Evolutionary conservation across 768 basidiomycete species (phyloP), one percentile per base, ranked within the genome.

Genomic region (Xerocomus spinulosus): DNA sequence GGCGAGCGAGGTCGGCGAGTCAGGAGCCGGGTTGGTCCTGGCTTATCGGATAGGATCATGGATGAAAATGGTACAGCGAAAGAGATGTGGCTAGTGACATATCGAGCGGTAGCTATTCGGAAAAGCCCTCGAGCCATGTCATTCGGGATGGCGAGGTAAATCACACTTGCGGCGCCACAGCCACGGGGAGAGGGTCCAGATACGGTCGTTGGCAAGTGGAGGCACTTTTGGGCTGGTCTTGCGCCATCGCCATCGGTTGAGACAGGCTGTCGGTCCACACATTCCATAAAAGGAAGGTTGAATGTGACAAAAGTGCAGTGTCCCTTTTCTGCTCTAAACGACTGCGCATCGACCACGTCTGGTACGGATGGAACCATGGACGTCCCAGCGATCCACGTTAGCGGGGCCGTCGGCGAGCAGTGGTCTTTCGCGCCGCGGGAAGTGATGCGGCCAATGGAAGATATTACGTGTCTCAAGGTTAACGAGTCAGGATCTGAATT

Each of bases 321-420:
- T 53, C 21, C 37, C 6, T 23, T 37, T 23, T 7, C 36, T 37
- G 2, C 18, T 17, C 34, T 20, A 20, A 17, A 18, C 6, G 34
- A n/a, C n/a, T 23, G 15, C 24, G n/a, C 15, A 39, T 24, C 38
- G 26, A 39, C 37, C 30, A 32, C 30, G 7, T 8, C 30, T 38
- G 38, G 15, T n/a, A 20, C 56, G 59, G 61, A 49, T 48, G 51
- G 52, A 55, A 37, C 51, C 38, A 25, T 21, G 38, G 38, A 36
- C 20, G 20, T 18, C 18, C 18, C 52, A 54, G 50, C 42, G 50
- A 58, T 52, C 45, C 53, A 52, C 42, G 40, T 5, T 13, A 21
- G 51, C 63, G 59, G 63, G 46, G 46, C 60, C 59, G 64, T 64
- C 67, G 62, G 64, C 62, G 64, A 67, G 67, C 56, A 51, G 54